Base-by-base conservation (phyloP, 148 eudicot genomes). In the Chenopodium formosanum region DNA sequence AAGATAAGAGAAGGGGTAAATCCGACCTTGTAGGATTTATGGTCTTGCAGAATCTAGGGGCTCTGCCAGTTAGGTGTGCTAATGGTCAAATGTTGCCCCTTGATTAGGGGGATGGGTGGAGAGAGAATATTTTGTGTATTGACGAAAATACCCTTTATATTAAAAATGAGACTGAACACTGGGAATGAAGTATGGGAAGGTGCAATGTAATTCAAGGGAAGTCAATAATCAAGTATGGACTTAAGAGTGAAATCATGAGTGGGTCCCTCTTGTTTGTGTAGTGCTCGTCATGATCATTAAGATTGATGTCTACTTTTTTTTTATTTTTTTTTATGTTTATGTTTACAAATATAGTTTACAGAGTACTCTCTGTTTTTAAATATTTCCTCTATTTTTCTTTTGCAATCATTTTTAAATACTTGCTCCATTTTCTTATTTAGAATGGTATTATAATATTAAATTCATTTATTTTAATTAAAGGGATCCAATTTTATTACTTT, bases 251-350 rank as follows among this genome's bases (percentile, higher is more conserved):
- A 44, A 65, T 48, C 74, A 78, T 67, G 64, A 19, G 34, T 48
- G 64, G 81, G 81, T 2, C 72, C 81, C 48, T 16, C 25, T 12
- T 50, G 64, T 25, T 74, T 9, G 44, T 78, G 58, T 46, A 78
- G 74, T 78, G 64, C 58, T 48, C 25, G 16, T 67, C 81, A 78
- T 78, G 74, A 48, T 78, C 73, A 78, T 50, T 68, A 10, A 78
- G 25, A 67, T 68, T 78, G 56, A 77, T 40, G 44, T 40, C 44
- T 40, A 40, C 1, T 40, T 40, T 40, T 40, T 37, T 6, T 4
- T 37, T 37, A 4, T 37, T 40, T 5, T 37, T 5, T 37, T 37
- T 37, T 37, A 40, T 4, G 44, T 40, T 40, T 5, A 6, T 37
- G 4, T 37, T 37, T 4, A 37, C 4, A 4, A 37, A 4, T 37